Evolutionary conservation across 345 rosid species (phyloP).

Genomic region (Sonneratia alba): DNA sequence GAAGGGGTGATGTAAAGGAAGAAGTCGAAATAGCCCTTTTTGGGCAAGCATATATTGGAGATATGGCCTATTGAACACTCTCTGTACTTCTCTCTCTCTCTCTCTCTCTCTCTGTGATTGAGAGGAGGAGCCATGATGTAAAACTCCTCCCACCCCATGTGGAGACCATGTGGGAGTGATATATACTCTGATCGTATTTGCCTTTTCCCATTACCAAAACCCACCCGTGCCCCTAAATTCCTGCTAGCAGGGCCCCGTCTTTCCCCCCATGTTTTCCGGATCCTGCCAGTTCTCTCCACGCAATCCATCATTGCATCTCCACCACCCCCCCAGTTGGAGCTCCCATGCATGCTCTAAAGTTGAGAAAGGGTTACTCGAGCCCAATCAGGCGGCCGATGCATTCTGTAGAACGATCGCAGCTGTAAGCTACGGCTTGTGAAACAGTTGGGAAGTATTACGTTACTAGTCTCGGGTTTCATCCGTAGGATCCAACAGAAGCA

Average conservation of each 20-base stretch:
- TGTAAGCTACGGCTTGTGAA: not conserved
- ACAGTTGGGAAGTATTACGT: not conserved
- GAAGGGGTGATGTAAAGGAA: not conserved
- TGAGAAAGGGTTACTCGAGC: not conserved
- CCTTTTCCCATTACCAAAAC: conserved; percentile 8
- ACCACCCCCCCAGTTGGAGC: too few species aligned
- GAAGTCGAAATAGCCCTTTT: conserved; percentile 6
- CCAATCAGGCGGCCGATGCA: not conserved
- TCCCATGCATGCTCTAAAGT: not conserved
- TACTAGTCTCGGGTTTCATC: not conserved
- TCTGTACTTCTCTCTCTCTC: not conserved
- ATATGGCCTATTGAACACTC: conserved; percentile 11
- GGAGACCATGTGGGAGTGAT: conserved; percentile 40
- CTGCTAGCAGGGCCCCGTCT: conserved; percentile 22
- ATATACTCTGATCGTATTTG: not conserved
- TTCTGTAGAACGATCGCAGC: not conserved
- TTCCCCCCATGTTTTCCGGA: conserved; percentile 54
- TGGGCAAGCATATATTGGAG: not conserved
- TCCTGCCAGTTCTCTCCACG: conserved; percentile 29
- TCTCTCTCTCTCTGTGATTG: too few species aligned
- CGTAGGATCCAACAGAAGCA: too few species aligned
- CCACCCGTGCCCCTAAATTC: conserved; percentile 21
- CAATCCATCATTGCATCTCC: not conserved
- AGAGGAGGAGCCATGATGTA: not conserved
- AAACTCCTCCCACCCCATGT: conserved; percentile 29